Base-by-base conservation (phyloP, 805 yeast species). In the Sporopachydermia quercuum region DNA sequence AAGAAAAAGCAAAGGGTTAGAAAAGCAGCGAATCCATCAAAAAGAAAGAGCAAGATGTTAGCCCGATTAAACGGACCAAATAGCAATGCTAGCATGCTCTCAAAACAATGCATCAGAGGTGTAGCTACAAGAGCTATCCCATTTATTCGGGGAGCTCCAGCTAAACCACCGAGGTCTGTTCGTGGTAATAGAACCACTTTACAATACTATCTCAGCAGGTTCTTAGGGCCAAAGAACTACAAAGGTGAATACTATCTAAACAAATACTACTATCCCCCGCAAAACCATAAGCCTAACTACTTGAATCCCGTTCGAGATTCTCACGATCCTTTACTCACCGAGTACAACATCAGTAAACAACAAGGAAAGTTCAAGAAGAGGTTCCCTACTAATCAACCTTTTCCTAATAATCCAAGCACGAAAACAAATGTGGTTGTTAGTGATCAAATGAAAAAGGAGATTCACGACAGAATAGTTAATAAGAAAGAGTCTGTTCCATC, bases 181-280 rank as follows among this genome's bases (percentile, higher is more conserved):
- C 36, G 36, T 34, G 18, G 18, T 11, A 34, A 11, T n/a, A 11
- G 18, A 13, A 47, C 51, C 4, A 39, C 42, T 16, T 34, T 40
- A 13, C 43, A 49, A 16, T 15, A 44, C 8, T 57, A 55, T 34
- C 39, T 85, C 71, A 72, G 74, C 47, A 73, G 69, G 47, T 86
- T 84, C 61, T 62, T 86, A 42, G 96, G 96, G 2, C 89, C 89
- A 33, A 73, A 68, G 55, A 85, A 84, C 59, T 74, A 74, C 60
- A 78, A 79, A 56, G 95, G 95, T 15, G 85, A 83, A 47, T 82
- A 83, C 57, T 67, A 68, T 45, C 60, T 74, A 53, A 87, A 85
- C 67, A 83, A 78, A 55, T 80, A 83, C 58, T 75, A 69, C 50
- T 66, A 67, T 46, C 76, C 84, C 8, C 75, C 80, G 15, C 73